These are phyloP conservation scores for Biancaea sappan DNA, from an alignment of 306 rosid species.

Conservation along the genomic window DNA sequence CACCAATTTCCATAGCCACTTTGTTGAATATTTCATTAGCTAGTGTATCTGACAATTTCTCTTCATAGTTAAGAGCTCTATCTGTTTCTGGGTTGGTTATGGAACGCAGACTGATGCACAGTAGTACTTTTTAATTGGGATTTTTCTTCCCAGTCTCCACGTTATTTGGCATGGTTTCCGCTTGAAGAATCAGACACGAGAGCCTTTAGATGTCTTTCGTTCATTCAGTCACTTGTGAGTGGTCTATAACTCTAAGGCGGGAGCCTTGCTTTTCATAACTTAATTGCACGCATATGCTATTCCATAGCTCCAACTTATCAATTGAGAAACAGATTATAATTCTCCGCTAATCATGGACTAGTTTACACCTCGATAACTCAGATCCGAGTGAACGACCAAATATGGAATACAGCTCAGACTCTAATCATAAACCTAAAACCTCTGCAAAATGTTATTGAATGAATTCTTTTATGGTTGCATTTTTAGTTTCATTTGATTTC, in stretches of 20 bases:
- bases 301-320: neutral
- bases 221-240: neutral
- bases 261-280: neutral
- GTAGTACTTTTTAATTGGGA: neutral
- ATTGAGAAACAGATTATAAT: neutral
- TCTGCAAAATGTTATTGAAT: no score
- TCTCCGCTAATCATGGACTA: slow-evolving; percentile 67
- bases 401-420: slow-evolving; percentile 64
- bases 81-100: no score
- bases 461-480: no score
- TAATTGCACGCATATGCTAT: slow-evolving; percentile 32
- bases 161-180: neutral
- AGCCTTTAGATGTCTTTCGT: neutral
- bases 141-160: neutral
- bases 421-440: no score
- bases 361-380: slow-evolving; percentile 27
- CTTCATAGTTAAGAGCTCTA: no score
- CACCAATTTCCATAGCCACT: no score
- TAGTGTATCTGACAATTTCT: no score
- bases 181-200: neutral
- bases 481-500: no score
- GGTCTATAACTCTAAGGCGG: neutral
- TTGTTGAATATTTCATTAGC: neutral
- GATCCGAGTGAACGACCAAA: slow-evolving; percentile 28
- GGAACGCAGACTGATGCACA: neutral